Conservation (phyloP, 2,329 filamentous ascomycete genomes). For the Aspergillus proliferans region DNA sequence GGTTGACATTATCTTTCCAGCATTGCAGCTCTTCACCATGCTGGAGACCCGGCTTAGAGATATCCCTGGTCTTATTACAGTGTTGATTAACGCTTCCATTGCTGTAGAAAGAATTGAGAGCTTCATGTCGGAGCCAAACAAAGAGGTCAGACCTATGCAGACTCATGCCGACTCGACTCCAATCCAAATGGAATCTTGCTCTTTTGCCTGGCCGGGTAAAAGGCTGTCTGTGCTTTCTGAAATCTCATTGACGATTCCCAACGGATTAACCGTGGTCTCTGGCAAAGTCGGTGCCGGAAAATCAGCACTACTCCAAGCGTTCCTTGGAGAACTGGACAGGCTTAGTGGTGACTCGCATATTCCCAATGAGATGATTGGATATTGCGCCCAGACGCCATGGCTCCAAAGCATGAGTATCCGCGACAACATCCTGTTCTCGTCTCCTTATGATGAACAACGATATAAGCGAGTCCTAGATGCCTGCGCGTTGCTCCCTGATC, state of each 20-base stretch:
- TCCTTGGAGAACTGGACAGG: constrained; percentile 55
- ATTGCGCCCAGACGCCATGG: constrained; percentile 62
- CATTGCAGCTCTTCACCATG: constrained; percentile 71
- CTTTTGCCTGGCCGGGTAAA: constrained; percentile 74
- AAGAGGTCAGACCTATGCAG: constrained; percentile 55
- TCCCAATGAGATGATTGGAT: constrained; percentile 54
- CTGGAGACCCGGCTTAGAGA: constrained; percentile 68
- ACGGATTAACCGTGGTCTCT: constrained; percentile 54
- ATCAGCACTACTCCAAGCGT: constrained; percentile 53
- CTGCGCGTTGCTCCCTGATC: constrained; percentile 56
- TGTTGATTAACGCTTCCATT: constrained; percentile 74
- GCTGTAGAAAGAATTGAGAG: constrained; percentile 74
- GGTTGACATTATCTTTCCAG: constrained; percentile 80
- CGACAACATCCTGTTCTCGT: constrained; percentile 61
- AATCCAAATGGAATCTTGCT: constrained; percentile 52
- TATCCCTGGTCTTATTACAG: constrained; percentile 67
- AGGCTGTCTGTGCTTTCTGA: constrained; percentile 50
- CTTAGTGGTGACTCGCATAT: constrained; percentile 46
- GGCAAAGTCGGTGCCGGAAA: constrained; percentile 62
- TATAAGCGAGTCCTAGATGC: constrained; percentile 64
- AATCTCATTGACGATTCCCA: constrained; percentile 49
- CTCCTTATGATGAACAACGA: constrained; percentile 60
- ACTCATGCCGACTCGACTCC: constrained; percentile 21
- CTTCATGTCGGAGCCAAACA: constrained; percentile 82
- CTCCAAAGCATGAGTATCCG: constrained; percentile 64